phyloP scores from a whole-genome alignment of 176 grass and related monocot genomes.

The Aegilops sharonensis region DNA sequence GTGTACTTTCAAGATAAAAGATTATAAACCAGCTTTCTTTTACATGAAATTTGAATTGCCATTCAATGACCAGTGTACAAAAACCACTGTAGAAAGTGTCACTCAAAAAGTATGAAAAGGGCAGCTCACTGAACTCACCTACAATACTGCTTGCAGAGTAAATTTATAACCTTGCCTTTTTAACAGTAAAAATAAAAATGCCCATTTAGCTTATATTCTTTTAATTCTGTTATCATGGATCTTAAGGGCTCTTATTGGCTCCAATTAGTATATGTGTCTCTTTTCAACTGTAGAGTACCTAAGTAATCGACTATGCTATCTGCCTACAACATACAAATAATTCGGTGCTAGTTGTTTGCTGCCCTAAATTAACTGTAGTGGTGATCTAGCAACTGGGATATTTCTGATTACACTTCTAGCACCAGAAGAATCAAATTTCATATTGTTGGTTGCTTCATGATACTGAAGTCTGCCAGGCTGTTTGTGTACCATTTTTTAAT shows the following conservation, averaged over 20 bases:
- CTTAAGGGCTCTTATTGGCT: neutral
- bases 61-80: neutral
- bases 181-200: too few relatives aligned
- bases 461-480: neutral
- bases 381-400: neutral
- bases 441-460: neutral
- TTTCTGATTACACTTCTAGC: neutral
- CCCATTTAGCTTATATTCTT: too few relatives aligned
- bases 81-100: neutral
- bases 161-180: neutral
- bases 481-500: neutral
- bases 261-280: neutral
- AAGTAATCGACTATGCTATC: too few relatives aligned
- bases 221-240: neutral
- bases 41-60: constrained; percentile 12
- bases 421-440: neutral
- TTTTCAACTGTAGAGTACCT: too few relatives aligned
- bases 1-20: neutral
- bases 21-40: neutral
- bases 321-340: too few relatives aligned
- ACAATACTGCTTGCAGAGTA: neutral
- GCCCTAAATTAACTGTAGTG: neutral
- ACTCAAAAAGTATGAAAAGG: neutral
- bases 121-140: neutral
- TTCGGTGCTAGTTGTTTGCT: neutral